Conservation (phyloP, 495 filamentous ascomycete species). For the Aspergillus heteromorphus region DNA sequence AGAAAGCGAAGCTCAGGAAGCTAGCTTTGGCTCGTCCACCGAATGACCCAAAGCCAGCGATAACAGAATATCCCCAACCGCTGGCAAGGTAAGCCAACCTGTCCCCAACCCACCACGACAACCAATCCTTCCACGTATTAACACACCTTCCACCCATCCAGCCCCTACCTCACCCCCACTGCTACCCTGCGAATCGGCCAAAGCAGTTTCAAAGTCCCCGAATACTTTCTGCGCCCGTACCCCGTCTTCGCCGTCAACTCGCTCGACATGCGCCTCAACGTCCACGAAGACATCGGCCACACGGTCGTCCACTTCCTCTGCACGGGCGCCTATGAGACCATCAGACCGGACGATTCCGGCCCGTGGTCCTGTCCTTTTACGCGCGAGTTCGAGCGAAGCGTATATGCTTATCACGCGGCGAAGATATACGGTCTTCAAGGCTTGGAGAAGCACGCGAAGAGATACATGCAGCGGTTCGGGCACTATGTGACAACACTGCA, state of each 20-base stretch:
- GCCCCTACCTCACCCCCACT: background rate
- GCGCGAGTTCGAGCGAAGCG: background rate
- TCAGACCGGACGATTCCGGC: background rate
- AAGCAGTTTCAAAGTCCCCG: background rate
- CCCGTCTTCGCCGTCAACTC: background rate
- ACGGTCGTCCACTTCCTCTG: background rate
- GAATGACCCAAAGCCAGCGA: background rate
- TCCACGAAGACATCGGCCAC: background rate
- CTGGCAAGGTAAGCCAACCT: background rate
- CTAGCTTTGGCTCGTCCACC: too few species aligned
- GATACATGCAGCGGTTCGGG: background rate
- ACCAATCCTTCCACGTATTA: too few species aligned
- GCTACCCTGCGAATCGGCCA: background rate
- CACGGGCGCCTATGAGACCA: background rate
- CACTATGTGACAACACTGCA: background rate
- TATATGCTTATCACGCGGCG: background rate
- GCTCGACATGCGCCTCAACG: too few species aligned
- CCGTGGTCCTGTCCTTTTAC: background rate
- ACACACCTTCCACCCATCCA: too few species aligned
- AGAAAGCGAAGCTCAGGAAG: too few species aligned
- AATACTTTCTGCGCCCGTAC: background rate
- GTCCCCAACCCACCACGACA: background rate
- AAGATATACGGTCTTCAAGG: background rate
- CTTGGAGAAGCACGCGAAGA: background rate
- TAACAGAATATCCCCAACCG: background rate